Conservation (phyloP, 2,329 filamentous ascomycete genomes). For the Diaporthe citri region DNA sequence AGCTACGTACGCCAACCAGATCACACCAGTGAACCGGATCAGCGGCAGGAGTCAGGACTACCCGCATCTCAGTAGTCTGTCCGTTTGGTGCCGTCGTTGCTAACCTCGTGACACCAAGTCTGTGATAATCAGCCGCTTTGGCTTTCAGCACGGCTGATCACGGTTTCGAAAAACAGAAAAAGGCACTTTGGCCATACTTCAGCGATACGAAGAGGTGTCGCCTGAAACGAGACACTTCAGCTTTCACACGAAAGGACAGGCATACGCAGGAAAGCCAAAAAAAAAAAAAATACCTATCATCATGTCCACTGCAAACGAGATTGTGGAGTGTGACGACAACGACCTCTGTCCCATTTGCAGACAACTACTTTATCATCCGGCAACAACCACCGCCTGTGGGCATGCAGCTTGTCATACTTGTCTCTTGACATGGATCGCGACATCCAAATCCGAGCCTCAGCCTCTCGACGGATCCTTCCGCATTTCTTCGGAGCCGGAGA, state of each 20-base stretch:
- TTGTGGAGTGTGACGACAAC: neutral
- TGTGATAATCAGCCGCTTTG: neutral
- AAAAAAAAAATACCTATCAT: too few relatives aligned
- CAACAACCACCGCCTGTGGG: conserved; percentile 2
- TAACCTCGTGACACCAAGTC: neutral
- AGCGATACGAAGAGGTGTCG: neutral
- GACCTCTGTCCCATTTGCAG: conserved; percentile 28
- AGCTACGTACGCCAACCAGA: too few relatives aligned
- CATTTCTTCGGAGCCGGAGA: neutral
- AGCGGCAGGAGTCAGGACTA: too few relatives aligned
- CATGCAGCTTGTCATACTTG: conserved; percentile 22
- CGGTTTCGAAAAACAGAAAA: neutral
- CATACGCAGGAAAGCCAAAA: neutral
- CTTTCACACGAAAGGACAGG: neutral
- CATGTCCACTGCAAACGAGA: neutral
- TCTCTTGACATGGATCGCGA: conserved; percentile 29
- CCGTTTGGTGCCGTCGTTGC: neutral
- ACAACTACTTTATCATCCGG: neutral
- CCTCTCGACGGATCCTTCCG: neutral
- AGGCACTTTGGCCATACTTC: neutral
- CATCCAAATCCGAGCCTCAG: neutral
- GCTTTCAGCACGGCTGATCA: neutral
- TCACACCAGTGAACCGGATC: neutral
- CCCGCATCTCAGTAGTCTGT: neutral
- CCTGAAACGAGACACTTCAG: neutral